phyloP scores from a whole-genome alignment of 164 flowering plant genomes.

The Sedum album region DNA sequence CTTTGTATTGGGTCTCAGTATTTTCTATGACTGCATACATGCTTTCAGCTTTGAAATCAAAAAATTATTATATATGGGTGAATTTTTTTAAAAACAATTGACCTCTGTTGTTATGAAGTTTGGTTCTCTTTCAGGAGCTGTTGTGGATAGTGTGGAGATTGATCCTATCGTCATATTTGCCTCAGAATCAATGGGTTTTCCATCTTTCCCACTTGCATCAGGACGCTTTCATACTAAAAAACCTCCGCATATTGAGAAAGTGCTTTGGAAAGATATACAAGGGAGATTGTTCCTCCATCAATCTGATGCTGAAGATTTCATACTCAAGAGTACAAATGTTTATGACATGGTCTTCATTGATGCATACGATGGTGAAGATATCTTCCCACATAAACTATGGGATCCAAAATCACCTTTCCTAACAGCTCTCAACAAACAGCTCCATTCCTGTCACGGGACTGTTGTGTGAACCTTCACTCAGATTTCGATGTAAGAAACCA shows the following conservation, averaged over 20 bases:
- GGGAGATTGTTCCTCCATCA: slow-evolving; percentile 65
- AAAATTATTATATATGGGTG: too few species aligned
- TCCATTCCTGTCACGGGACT: slow-evolving; percentile 77
- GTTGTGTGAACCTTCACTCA: slow-evolving; percentile 88
- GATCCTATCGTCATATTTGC: slow-evolving; percentile 84
- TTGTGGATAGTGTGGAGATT: slow-evolving; percentile 64
- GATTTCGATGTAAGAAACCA: slow-evolving; percentile 40
- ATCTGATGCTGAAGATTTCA: slow-evolving; percentile 72
- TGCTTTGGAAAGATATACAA: slow-evolving; percentile 65
- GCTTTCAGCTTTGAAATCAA: not conserved
- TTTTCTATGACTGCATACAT: not conserved
- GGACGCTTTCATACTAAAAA: slow-evolving; percentile 28
- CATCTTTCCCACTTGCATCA: slow-evolving; percentile 47
- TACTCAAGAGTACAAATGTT: slow-evolving; percentile 24
- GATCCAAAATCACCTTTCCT: slow-evolving; percentile 51
- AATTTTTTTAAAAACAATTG: too few species aligned
- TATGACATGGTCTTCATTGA: slow-evolving; percentile 82
- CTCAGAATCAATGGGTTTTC: slow-evolving; percentile 89
- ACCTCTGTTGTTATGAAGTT: too few species aligned
- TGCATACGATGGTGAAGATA: slow-evolving; percentile 48
- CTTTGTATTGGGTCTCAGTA: not conserved
- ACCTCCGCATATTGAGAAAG: slow-evolving; percentile 32
- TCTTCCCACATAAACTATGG: slow-evolving; percentile 78
- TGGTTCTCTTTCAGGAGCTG: slow-evolving; percentile 53
- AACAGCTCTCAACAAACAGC: slow-evolving; percentile 14